Percentiles rank a stretch among this genome's conserved stretches.
These are phyloP conservation scores for Theobroma cacao DNA, from an alignment of 345 rosid species.

Conservation along the genomic window DNA sequence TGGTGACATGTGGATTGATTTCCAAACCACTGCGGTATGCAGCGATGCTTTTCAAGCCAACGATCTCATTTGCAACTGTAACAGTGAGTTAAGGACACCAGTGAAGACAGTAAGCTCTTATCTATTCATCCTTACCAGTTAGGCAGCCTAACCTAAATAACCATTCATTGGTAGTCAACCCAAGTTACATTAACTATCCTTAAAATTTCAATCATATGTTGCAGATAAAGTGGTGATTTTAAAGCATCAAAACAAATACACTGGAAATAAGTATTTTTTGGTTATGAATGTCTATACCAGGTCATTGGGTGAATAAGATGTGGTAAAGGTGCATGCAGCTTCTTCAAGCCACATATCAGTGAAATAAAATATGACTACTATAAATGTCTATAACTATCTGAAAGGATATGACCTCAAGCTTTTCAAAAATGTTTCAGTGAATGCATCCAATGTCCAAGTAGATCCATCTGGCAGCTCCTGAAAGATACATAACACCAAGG, in stretches of 20 bases:
- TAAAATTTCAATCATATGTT: not conserved
- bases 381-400: conserved; percentile 13
- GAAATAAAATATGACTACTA: not conserved
- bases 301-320: not conserved
- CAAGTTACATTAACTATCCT: not conserved
- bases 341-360: not conserved
- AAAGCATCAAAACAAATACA: not conserved
- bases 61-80: conserved; percentile 57
- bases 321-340: not conserved
- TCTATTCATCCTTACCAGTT: not conserved
- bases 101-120: conserved; percentile 7
- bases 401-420: conserved; percentile 88
- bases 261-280: not conserved
- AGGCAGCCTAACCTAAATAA: not conserved
- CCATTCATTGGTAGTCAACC: not conserved
- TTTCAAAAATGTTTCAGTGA: conserved; percentile 50
- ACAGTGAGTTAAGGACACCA: conserved; percentile 44
- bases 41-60: conserved; percentile 82
- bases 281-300: not conserved
- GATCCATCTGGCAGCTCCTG: conserved; percentile 53
- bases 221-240: not conserved
- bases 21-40: conserved; percentile 93
- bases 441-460: conserved; percentile 65
- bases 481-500: conserved; percentile 2
- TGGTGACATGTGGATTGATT: conserved; percentile 57